Conservation (phyloP, 139 green algal genomes). For the Tetraselmis chui region DNA sequence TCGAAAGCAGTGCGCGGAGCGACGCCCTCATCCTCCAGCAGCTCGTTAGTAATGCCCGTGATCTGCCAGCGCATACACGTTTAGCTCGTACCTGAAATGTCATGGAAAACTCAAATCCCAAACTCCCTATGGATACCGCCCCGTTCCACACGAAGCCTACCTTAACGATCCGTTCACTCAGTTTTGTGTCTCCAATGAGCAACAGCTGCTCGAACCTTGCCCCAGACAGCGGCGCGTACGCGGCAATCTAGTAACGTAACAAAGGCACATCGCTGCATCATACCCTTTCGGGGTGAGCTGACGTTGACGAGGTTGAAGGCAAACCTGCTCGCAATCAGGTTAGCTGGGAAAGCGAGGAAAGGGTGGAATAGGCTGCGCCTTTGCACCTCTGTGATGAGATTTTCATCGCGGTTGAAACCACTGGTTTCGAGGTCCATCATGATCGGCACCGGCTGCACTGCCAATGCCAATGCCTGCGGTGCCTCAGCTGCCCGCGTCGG, state of each 20-base stretch:
- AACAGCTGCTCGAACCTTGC: not conserved
- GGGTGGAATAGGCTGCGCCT: not conserved
- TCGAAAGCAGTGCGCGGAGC: not conserved
- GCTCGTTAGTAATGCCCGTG: not conserved
- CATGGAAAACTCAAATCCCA: too few relatives aligned
- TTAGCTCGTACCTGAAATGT: too few relatives aligned
- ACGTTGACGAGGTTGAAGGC: not conserved
- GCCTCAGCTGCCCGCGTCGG: not conserved
- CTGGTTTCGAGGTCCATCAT: not conserved
- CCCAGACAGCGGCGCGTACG: not conserved
- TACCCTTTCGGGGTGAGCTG: not conserved
- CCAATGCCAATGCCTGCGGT: not conserved
- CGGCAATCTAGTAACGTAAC: not conserved
- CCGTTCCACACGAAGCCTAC: not conserved
- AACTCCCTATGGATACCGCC: not conserved
- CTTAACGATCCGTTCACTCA: not conserved
- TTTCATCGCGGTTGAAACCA: not conserved
- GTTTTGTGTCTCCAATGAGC: not conserved
- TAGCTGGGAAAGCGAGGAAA: not conserved
- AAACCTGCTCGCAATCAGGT: not conserved
- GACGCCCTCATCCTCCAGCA: not conserved
- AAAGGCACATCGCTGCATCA: not conserved
- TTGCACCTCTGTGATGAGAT: not conserved
- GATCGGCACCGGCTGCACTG: not conserved
- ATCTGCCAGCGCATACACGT: not conserved